A percentile compares a stretch with the other conserved stretches of the same genome.
Evolutionary conservation across 164 flowering plant genomes (phyloP).

Genomic region (Hamamelis virginiana): DNA sequence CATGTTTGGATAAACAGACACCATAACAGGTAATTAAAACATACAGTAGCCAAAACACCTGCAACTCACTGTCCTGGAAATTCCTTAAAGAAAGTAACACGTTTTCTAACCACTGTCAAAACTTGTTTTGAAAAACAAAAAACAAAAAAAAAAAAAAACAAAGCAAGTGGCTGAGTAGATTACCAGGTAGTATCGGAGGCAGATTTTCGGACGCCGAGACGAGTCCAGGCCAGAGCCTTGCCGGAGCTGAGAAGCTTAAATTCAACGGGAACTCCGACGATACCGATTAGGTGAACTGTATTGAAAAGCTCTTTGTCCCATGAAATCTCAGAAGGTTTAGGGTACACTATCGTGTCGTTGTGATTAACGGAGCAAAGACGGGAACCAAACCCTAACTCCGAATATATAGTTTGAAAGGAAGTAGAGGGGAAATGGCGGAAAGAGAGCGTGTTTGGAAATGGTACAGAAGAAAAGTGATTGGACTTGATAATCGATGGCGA

Average conservation of each 20-base stretch:
- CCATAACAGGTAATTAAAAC: too few species aligned
- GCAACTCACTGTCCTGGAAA: too few species aligned
- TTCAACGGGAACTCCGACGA: constrained; percentile 62
- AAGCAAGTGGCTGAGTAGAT: neutral
- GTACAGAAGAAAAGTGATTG: neutral
- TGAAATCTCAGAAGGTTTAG: neutral
- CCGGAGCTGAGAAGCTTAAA: constrained; percentile 68
- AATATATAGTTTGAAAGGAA: neutral
- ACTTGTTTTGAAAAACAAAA: neutral
- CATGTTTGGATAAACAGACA: too few species aligned
- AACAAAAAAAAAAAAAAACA: neutral
- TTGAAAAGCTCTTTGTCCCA: neutral
- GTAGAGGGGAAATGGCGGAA: neutral
- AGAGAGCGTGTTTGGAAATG: neutral
- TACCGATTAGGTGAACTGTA: constrained; percentile 55
- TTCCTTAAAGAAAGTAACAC: too few species aligned
- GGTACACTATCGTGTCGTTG: neutral
- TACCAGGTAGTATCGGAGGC: constrained; percentile 72
- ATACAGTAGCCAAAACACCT: too few species aligned
- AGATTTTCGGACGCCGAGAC: constrained; percentile 73
- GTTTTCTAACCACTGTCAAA: too few species aligned
- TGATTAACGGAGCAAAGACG: neutral
- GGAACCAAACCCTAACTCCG: neutral
- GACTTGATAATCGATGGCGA: neutral
- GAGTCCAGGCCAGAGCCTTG: constrained; percentile 72